Evolutionary conservation across 129 eudicot genomes (phyloP), one percentile per base, ranked within the genome.

Genomic region (Chrysanthemum seticuspe): DNA sequence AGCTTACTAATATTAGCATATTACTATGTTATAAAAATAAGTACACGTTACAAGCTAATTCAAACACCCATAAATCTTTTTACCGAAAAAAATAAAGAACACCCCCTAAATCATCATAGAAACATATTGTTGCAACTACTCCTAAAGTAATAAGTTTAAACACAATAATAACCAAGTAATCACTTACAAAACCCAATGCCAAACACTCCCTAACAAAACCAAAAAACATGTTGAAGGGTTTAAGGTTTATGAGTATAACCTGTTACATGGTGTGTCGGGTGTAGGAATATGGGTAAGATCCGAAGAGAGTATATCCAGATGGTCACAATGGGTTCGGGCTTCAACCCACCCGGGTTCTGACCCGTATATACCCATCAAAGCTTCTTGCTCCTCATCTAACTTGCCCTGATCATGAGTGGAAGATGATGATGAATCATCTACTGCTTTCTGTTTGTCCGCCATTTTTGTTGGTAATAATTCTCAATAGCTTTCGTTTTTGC

Each of bases 311-410:
- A 80, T 76, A 60, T 13, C 71, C 14, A 93, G 73, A 73, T 90
- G 98, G 60, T 94, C 98, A 81, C 98, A 94, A 77, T 83, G 88
- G 10, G 89, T 94, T 52, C 90, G 84, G 75, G 96, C 96, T 79
- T 90, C 97, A 48, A 94, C 98, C 98, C 97, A 94, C 34, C 98
- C 97, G 69, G 98, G 82, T 68, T 71, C 84, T 53, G 81, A 80
- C 34, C 76, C 84, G 36, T 67, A 75, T 14, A 83, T 31, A 8
- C 68, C 76, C 55, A 73, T 21, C 65, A 71, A 14, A 55, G 83
- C 88, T 16, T 82, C 95, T 10, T 82, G 85, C 55, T 74, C 84
- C 0, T 34, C 62, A 3, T 51, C 71, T n/a, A 70, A 31, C 1
- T 48, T 63, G 18, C 54, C 75, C 62, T 78, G 78, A 72, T 63